Base-by-base conservation (phyloP, 2,329 filamentous ascomycete genomes). In the Sphaerulina vaccinii region DNA sequence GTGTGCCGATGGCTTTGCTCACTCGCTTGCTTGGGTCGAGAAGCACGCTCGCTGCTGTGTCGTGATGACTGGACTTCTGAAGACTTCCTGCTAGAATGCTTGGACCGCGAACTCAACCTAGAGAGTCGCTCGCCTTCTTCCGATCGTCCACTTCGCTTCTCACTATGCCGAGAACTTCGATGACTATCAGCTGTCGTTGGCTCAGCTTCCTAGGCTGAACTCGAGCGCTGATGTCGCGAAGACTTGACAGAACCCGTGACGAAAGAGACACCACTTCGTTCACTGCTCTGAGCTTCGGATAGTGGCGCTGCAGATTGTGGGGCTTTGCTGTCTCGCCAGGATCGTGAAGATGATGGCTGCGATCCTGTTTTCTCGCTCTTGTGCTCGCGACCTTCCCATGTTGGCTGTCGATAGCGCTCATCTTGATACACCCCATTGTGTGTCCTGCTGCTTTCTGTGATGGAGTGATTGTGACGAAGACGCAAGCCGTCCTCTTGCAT, bases 401-500 rank as follows among this genome's bases (percentile, higher is more conserved):
- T 56, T 8, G 56, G 27, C 24, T 55, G 54, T 4, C 35, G 50
- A 42, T 55, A 58, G 8, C 56, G 49, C 5, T 49, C 43, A 23
- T 61, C 45, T n/a, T 51, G 44, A 18, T 47, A 57, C 7, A 46
- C 49, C 1, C 45, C 49, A 7, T 47, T 42, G 5, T 42, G 43
- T 7, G 54, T 54, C 39, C 51, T 49, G 43, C 52, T 54, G 35
- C 58, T 63, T 7, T 58, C 57, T 5, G 59, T 59, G 18, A 51
- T 49, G 3, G 59, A 59, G 51, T 58, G 58, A 32, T 59, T 61
- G 21, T 58, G 56, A 18, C 49, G 55, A 22, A 48, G 18, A 15
- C 42, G 32, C 35, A 61, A 41, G 3, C 60, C 56, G 6, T 40
- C 39, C 13, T 59, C 51, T 36, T 64, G 63, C 50, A 63, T 50